phyloP scores from a whole-genome alignment of 2,329 filamentous ascomycete genomes.

The Monosporascus cannonballus region DNA sequence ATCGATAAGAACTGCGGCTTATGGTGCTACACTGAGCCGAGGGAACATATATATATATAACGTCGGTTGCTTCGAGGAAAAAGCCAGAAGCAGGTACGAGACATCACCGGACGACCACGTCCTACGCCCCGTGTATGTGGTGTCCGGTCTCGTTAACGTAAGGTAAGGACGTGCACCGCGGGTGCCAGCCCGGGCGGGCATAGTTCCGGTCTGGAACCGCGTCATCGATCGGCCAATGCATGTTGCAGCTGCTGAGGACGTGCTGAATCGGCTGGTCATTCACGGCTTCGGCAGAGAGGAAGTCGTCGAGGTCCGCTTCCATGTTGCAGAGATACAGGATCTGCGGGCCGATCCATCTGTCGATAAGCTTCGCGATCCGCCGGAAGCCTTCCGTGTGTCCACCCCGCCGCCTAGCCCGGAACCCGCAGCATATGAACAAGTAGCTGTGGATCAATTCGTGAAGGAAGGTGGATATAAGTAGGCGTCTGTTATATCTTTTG shows the following conservation, averaged over 20 bases:
- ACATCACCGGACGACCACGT: no score
- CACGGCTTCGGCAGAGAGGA: conserved; percentile 25
- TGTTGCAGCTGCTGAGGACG: conserved; percentile 16
- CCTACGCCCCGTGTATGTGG: no score
- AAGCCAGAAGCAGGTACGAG: no score
- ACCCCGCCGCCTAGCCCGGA: conserved; percentile 46
- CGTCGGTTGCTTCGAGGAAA: no score
- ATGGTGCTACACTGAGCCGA: no score
- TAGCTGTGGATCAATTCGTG: conserved; percentile 65
- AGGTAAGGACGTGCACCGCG: no score
- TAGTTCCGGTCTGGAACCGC: no score
- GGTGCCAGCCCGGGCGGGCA: no score
- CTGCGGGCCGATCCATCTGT: conserved; percentile 52
- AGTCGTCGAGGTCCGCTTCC: conserved; percentile 55
- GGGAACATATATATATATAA: no score
- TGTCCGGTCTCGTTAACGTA: no score
- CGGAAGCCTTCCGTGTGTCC: conserved; percentile 57
- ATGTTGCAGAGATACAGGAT: conserved; percentile 51
- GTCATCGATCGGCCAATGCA: conserved; percentile 11
- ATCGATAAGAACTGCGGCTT: no score
- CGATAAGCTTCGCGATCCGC: conserved; percentile 53
- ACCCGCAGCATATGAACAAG: conserved; percentile 56
- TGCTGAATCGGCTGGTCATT: conserved; percentile 8
- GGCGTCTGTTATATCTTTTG: conserved; percentile 49
- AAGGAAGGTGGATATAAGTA: conserved; percentile 59